phyloP scores from a whole-genome alignment of 2,329 filamentous ascomycete species.

The Ophiocordyceps australis region DNA sequence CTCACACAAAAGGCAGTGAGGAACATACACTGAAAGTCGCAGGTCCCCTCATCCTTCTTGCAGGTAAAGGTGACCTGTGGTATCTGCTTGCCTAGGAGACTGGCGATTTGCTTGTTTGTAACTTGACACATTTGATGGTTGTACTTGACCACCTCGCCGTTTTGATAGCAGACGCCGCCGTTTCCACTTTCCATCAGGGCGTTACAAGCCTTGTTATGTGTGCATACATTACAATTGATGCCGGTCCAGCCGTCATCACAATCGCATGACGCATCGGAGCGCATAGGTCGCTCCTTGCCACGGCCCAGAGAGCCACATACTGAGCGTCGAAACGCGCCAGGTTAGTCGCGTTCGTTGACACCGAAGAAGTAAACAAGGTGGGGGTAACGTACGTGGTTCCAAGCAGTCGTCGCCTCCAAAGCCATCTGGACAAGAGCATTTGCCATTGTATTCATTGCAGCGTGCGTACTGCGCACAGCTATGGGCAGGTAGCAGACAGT shows the following conservation, averaged over 20 bases:
- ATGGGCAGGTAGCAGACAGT: conserved; percentile 88
- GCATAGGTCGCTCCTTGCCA: conserved; percentile 59
- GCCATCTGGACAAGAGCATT: conserved; percentile 80
- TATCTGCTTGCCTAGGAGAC: conserved; percentile 66
- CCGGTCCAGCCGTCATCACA: conserved; percentile 91
- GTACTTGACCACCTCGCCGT: conserved; percentile 77
- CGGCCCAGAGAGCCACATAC: conserved; percentile 79
- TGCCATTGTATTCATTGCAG: conserved; percentile 80
- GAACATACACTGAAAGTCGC: conserved; percentile 80
- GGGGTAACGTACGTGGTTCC: conserved; percentile 41
- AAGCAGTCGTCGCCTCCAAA: conserved; percentile 93
- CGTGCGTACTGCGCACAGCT: conserved; percentile 78
- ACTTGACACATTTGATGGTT: conserved; percentile 98
- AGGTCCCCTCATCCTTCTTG: conserved; percentile 53
- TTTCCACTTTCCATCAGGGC: conserved; percentile 69
- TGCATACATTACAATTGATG: conserved; percentile 96
- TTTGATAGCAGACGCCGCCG: conserved; percentile 80
- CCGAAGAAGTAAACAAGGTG: too few species aligned
- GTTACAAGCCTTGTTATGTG: conserved; percentile 66
- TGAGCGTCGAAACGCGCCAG: too few species aligned
- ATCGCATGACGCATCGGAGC: conserved; percentile 53
- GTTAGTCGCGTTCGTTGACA: too few species aligned
- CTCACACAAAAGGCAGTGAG: background rate
- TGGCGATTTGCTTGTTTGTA: conserved; percentile 84
- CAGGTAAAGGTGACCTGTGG: conserved; percentile 94